Conservation (phyloP, 306 rosid genomes). For the Pterocarpus santalinus region DNA sequence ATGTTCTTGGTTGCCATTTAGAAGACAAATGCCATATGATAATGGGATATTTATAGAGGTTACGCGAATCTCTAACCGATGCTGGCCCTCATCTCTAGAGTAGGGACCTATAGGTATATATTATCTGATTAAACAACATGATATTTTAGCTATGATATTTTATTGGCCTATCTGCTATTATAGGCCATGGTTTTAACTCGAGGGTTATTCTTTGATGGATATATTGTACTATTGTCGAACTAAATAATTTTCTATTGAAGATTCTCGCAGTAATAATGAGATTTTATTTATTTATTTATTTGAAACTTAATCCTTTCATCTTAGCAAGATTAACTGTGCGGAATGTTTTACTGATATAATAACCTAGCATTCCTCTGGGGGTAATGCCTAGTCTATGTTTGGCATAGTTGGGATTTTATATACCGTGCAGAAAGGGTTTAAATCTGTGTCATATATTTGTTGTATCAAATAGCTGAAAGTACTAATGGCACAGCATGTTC, state of each 20-base stretch:
- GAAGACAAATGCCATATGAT: constrained; percentile 35
- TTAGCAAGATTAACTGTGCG: not conserved
- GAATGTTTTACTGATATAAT: no score
- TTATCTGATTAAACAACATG: constrained; percentile 29
- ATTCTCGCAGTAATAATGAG: not conserved
- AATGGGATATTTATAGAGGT: constrained; percentile 40
- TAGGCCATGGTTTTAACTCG: not conserved
- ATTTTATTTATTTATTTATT: not conserved
- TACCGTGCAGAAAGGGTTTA: no score
- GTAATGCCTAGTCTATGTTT: no score
- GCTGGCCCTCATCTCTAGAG: constrained; percentile 40
- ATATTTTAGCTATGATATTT: constrained; percentile 24
- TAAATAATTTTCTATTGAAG: not conserved
- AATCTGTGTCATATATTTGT: not conserved
- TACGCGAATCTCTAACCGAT: constrained; percentile 45
- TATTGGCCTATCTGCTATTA: not conserved
- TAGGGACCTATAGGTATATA: constrained; percentile 15
- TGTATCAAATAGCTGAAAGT: not conserved
- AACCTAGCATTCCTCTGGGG: no score
- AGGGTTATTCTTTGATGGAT: not conserved
- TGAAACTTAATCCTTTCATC: not conserved
- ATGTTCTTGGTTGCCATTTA: constrained; percentile 29
- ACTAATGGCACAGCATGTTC: not conserved
- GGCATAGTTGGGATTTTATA: no score
- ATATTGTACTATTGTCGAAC: not conserved